These are phyloP conservation scores for Cyberlindnera subsufficiens DNA, from an alignment of 805 yeast species.

Conservation along the genomic window DNA sequence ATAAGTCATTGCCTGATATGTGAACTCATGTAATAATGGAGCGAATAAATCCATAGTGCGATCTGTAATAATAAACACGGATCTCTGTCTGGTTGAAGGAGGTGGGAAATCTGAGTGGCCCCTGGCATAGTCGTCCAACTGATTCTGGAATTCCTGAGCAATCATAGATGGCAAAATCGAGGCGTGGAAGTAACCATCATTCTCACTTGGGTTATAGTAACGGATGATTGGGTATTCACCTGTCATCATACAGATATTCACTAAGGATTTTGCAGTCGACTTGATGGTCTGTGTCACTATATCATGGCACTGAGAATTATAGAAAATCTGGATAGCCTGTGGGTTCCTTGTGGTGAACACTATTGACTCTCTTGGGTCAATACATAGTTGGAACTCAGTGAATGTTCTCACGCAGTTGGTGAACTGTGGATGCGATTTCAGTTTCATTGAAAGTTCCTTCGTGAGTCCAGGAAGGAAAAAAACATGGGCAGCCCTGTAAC, in stretches of 20 bases:
- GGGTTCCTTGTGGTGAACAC: constrained; percentile 64
- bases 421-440: constrained; percentile 26
- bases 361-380: constrained; percentile 63
- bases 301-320: constrained; percentile 57
- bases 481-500: constrained; percentile 71
- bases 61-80: constrained; percentile 73
- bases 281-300: constrained; percentile 54
- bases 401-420: constrained; percentile 26
- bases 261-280: constrained; percentile 56
- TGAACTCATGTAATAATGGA: constrained; percentile 83
- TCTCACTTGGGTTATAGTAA: constrained; percentile 51
- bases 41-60: constrained; percentile 78
- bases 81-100: constrained; percentile 52
- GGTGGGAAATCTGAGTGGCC: constrained; percentile 61
- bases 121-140: constrained; percentile 72
- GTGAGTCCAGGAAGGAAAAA: constrained; percentile 62
- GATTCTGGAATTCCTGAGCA: constrained; percentile 65
- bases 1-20: constrained; percentile 87
- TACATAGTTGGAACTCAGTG: constrained; percentile 39
- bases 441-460: constrained; percentile 22
- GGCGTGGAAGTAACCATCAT: constrained; percentile 45
- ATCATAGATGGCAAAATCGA: constrained; percentile 59
- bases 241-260: constrained; percentile 67
- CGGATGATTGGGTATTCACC: constrained; percentile 89
- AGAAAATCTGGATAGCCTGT: constrained; percentile 66